Evolutionary conservation across 495 filamentous ascomycete genomes (phyloP).

Genomic region (Neurospora sp.): DNA sequence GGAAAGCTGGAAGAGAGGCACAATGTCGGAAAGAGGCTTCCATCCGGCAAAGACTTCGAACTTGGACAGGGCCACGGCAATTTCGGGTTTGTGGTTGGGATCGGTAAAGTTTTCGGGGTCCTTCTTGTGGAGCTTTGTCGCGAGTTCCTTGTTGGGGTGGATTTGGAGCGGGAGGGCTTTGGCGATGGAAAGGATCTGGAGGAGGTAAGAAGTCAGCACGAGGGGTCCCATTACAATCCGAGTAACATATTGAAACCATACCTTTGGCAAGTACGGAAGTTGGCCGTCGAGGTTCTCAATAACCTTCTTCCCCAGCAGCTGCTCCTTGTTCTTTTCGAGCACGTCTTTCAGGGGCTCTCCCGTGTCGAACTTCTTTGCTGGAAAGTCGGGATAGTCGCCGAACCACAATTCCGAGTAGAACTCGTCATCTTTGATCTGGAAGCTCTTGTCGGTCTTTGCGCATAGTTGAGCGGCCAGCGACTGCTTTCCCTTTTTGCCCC

Average conservation of each 20-base stretch:
- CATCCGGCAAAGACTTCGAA: constrained; percentile 75
- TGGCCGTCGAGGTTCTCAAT: constrained; percentile 53
- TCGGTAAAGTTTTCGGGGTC: constrained; percentile 60
- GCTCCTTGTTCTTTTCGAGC: constrained; percentile 51
- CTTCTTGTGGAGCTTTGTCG: constrained; percentile 49
- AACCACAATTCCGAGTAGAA: constrained; percentile 65
- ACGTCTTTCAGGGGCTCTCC: constrained; percentile 57
- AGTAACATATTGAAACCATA: constrained; percentile 9
- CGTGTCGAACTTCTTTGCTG: constrained; percentile 49
- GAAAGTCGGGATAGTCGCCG: constrained; percentile 66
- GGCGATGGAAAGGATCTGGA: constrained; percentile 59
- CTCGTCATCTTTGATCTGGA: constrained; percentile 62
- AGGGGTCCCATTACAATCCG: neutral
- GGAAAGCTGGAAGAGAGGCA: constrained; percentile 44
- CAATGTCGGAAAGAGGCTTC: constrained; percentile 54
- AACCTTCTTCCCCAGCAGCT: constrained; percentile 53
- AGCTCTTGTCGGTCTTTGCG: constrained; percentile 52
- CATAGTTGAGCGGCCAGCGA: constrained; percentile 62
- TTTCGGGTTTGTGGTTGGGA: constrained; percentile 75
- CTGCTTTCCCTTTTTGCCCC: constrained; percentile 61
- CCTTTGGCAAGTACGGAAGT: constrained; percentile 68
- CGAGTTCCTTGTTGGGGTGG: constrained; percentile 60
- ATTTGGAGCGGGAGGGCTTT: constrained; percentile 78
- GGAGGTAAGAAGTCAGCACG: neutral
- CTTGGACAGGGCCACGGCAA: constrained; percentile 61